Evolutionary conservation across 768 basidiomycete species (phyloP), one percentile per base, ranked within the genome.

Genomic region (Mycena leptocephala): DNA sequence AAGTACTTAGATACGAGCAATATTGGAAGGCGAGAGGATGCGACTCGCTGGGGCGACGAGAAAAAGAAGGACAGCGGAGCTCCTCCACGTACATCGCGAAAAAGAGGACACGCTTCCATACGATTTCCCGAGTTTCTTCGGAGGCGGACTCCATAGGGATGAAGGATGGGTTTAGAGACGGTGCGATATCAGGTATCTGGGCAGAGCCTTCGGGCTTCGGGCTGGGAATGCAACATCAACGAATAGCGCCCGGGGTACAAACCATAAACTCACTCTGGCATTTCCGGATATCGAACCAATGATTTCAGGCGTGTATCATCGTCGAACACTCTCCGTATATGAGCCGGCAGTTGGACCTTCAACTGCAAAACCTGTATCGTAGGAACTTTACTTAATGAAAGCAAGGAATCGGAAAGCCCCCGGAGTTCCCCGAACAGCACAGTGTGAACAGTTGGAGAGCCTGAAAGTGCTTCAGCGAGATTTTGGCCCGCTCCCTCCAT

Each of bases 81-180:
- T 46, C 43, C 32, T 70, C 39, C 20, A 69, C 68, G 55, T 41
- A 46, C 53, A 58, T 39, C 8, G 53, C 67, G 24, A 70, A 59
- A 30, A n/a, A 70, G 1, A 70, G 41, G 2, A 70, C 68, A 30
- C 41, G 68, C 20, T 59, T 58, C 68, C 68, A 70, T 11, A 70
- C 26, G n/a, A n/a, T 0, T 33, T 70, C 58, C 5, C 56, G 55
- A 16, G n/a, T 59, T 20, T 70, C 56, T 0, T 58, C 68, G 2
- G 70, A 63, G 2, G 70, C 61, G 4, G 48, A 63, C n/a, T 16
- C 24, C 70, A 72, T 63, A 9, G 70, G 61, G 13, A 55, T 41
- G 28, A 72, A 72, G 48, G 4, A 51, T 10, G 70, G 61, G 51
- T 72, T 72, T 35, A 72, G 41, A 7, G 61, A 64, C 16, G 70